These are phyloP conservation scores for Leishmania lainsoni DNA, from an alignment of 208 protist genomes.

Conservation along the genomic window DNA sequence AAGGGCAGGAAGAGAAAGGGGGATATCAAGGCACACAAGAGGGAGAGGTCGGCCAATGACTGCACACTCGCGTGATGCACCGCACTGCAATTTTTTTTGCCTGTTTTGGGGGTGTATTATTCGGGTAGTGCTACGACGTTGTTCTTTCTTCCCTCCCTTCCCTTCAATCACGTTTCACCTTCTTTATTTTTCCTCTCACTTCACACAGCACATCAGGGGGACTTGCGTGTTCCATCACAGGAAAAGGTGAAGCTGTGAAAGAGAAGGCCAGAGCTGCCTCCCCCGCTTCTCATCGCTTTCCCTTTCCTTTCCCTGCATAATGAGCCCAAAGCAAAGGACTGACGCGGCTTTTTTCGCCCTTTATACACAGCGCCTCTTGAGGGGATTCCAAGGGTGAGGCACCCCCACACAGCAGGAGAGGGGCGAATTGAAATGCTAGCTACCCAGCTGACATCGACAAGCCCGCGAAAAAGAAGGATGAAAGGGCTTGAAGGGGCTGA, in stretches of 20 bases:
- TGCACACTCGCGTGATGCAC: neutral
- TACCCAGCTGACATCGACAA: neutral
- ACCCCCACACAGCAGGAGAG: neutral
- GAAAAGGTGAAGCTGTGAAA: neutral
- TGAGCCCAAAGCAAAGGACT: neutral
- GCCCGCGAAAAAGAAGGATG: neutral
- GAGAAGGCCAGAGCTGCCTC: neutral
- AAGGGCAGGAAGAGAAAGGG: neutral
- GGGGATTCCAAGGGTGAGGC: neutral
- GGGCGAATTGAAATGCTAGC: neutral
- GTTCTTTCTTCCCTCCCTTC: neutral
- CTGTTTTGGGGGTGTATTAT: neutral
- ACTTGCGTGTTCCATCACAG: neutral
- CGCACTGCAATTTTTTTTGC: neutral
- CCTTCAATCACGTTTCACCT: neutral
- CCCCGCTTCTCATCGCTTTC: neutral
- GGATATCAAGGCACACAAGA: neutral
- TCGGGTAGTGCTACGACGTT: neutral
- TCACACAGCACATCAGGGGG: neutral
- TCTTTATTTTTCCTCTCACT: neutral
- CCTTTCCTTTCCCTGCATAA: neutral
- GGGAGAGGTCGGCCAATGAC: neutral
- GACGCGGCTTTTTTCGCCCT: neutral
- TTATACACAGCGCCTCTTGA: slow-evolving; percentile 1
- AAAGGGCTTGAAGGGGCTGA: neutral